phyloP scores from a whole-genome alignment of 1,284 basidiomycete species.

The Tylopilus sp. region DNA sequence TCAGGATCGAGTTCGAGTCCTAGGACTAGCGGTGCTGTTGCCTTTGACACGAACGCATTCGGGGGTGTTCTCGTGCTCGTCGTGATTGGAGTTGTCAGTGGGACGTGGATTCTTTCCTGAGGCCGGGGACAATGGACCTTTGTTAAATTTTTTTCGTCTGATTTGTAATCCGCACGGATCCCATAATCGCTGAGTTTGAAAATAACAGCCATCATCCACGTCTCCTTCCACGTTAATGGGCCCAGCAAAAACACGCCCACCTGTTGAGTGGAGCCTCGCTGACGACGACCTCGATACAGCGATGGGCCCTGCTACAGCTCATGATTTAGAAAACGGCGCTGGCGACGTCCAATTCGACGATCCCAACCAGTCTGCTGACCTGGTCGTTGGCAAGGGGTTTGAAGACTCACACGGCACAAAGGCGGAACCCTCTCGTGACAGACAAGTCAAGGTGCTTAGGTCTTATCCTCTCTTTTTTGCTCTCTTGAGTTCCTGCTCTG shows the following conservation, averaged over 20 bases:
- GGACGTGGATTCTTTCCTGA: slow-evolving; percentile 44
- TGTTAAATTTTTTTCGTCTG: neutral
- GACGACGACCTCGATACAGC: slow-evolving; percentile 47
- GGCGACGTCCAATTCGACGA: slow-evolving; percentile 31
- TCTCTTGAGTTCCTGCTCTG: slow-evolving; percentile 27
- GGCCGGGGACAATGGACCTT: no score
- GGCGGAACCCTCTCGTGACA: slow-evolving; percentile 57
- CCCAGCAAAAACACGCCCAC: slow-evolving; percentile 18
- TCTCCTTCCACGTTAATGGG: slow-evolving; percentile 22
- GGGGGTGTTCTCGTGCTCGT: slow-evolving; percentile 42
- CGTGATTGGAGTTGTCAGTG: slow-evolving; percentile 40
- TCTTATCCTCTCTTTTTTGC: slow-evolving; percentile 47
- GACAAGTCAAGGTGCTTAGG: slow-evolving; percentile 87
- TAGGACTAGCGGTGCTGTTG: slow-evolving; percentile 19
- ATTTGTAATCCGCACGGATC: slow-evolving; percentile 6
- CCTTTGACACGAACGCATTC: slow-evolving; percentile 37
- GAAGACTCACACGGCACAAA: slow-evolving; percentile 37
- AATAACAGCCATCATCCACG: slow-evolving; percentile 1
- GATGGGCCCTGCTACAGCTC: slow-evolving; percentile 42
- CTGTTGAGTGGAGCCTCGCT: slow-evolving; percentile 48
- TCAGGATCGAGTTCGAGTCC: slow-evolving; percentile 27
- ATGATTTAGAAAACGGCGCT: slow-evolving; percentile 25
- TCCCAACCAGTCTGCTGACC: slow-evolving; percentile 19
- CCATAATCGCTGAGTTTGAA: slow-evolving; percentile 13
- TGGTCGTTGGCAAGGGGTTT: slow-evolving; percentile 32